These are phyloP conservation scores for Suhomyces ambrosiae DNA, from an alignment of 1,139 yeast genomes.

Conservation along the genomic window DNA sequence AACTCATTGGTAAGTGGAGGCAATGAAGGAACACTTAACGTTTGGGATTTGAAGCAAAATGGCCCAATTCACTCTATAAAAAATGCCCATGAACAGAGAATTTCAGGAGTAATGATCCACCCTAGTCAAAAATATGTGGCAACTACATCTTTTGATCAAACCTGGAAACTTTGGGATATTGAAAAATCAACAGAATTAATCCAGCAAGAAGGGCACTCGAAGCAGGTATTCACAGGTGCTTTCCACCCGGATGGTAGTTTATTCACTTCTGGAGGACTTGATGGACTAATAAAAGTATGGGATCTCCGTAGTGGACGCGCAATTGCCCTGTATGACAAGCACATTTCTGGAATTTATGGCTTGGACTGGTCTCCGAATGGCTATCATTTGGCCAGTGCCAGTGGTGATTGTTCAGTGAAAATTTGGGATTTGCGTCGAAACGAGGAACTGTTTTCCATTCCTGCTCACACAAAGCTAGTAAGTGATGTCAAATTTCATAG, in stretches of 20 bases:
- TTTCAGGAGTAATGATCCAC: conserved; percentile 66
- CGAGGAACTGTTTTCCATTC: conserved; percentile 52
- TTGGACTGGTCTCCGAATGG: conserved; percentile 81
- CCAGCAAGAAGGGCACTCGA: conserved; percentile 85
- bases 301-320: conserved; percentile 80
- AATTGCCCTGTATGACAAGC: conserved; percentile 63
- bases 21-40: conserved; percentile 56
- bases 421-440: conserved; percentile 80
- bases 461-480: conserved; percentile 77
- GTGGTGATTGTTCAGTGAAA: conserved; percentile 79
- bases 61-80: conserved; percentile 24
- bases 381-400: conserved; percentile 73
- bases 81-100: conserved; percentile 55
- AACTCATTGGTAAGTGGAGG: conserved; percentile 58
- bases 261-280: conserved; percentile 77
- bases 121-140: conserved; percentile 61
- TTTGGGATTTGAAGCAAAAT: conserved; percentile 40
- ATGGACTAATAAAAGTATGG: conserved; percentile 78
- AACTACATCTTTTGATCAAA: conserved; percentile 79
- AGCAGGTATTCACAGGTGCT: conserved; percentile 63
- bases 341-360: conserved; percentile 69
- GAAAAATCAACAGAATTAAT: conserved; percentile 33
- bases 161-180: conserved; percentile 90
- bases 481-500: conserved; percentile 61
- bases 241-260: conserved; percentile 82